Percentiles rank a stretch among this genome's conserved stretches.
These are phyloP conservation scores for Nemophila menziesii DNA, from an alignment of 257 asterid species.

Conservation along the genomic window DNA sequence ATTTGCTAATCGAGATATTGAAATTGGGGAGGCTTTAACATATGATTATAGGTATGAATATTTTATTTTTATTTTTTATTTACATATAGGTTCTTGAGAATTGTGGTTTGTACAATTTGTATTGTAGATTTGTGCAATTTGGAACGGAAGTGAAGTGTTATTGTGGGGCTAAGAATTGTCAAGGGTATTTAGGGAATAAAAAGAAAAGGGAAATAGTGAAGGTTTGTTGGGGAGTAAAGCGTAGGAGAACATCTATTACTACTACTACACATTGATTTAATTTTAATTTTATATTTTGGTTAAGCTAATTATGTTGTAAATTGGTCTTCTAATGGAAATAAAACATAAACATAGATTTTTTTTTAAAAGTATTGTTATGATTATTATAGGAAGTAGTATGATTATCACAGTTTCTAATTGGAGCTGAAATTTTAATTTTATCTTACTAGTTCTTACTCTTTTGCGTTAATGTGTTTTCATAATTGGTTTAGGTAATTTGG, in stretches of 20 bases:
- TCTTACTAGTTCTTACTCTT: background rate
- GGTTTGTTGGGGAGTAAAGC: conserved; percentile 56
- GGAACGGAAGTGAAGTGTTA: conserved; percentile 81
- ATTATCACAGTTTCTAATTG: background rate
- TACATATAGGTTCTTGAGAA: background rate
- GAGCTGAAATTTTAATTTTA: too few relatives aligned
- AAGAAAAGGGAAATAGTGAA: conserved; percentile 30
- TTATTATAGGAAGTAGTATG: background rate
- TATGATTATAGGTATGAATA: conserved; percentile 89
- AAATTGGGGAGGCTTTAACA: conserved; percentile 79
- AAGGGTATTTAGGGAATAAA: conserved; percentile 65
- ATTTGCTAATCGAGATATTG: conserved; percentile 63
- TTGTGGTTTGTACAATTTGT: background rate
- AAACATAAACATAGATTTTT: background rate
- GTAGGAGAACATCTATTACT: conserved; percentile 51
- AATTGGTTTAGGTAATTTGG: background rate
- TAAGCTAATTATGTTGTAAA: conserved; percentile 18
- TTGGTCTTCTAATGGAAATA: background rate
- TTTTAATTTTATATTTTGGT: conserved; percentile 4
- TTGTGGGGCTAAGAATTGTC: conserved; percentile 74
- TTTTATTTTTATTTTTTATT: too few relatives aligned
- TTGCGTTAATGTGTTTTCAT: background rate
- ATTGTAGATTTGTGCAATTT: conserved; percentile 66
- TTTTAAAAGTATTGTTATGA: background rate
- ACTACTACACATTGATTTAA: conserved; percentile 12